phyloP scores from a whole-genome alignment of 2,329 filamentous ascomycete genomes.

The Penicillium sp. region DNA sequence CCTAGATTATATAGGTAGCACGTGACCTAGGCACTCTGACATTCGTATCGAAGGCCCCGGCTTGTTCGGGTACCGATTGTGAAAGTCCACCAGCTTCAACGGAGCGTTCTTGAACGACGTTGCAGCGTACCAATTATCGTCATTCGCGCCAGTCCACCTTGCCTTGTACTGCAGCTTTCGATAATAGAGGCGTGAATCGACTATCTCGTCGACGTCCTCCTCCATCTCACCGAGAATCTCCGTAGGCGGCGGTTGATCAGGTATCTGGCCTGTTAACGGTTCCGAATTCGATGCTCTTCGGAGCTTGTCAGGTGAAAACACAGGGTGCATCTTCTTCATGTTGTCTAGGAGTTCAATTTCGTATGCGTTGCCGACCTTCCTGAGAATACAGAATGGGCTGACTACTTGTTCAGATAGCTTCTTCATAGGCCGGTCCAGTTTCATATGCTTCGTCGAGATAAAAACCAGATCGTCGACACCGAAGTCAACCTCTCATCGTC shows the following conservation, averaged over 20 bases:
- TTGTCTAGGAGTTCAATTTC: no score
- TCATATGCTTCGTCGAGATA: no score
- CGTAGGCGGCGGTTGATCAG: not conserved
- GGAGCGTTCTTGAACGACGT: slow-evolving; percentile 9
- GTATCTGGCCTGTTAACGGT: not conserved
- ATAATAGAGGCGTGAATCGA: not conserved
- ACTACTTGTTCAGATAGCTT: no score
- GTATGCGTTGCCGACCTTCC: no score
- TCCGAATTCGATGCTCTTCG: not conserved
- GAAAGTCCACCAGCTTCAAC: slow-evolving; percentile 5
- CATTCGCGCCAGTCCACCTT: slow-evolving; percentile 9
- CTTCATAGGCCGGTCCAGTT: no score
- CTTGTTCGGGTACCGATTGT: slow-evolving; percentile 4
- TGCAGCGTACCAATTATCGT: slow-evolving; percentile 17
- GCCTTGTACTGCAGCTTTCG: slow-evolving; percentile 11
- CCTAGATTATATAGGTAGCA: no score
- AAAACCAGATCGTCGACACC: no score
- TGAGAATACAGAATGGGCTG: no score
- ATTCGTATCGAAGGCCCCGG: slow-evolving; percentile 12
- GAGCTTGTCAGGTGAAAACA: no score
- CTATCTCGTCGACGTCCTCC: slow-evolving; percentile 16
- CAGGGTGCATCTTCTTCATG: no score
- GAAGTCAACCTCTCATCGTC: no score
- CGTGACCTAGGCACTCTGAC: not conserved
- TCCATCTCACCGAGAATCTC: not conserved